Conservation (phyloP, 192 early-diverging fungal genomes). For the Rhizoclosmatium sp. region DNA sequence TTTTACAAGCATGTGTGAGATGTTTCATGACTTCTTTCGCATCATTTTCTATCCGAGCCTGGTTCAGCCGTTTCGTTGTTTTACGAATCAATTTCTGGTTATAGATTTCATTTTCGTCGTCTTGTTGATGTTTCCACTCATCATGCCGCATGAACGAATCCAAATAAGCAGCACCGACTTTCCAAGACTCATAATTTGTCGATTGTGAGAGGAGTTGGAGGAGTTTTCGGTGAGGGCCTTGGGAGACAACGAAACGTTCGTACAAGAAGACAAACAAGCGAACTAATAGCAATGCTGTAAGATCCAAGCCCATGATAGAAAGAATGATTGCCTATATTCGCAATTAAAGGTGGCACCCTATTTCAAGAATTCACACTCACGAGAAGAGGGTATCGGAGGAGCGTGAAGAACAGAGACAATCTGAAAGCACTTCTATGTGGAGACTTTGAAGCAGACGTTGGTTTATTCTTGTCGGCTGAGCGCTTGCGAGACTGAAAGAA, state of each 20-base stretch:
- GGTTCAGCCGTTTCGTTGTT: constrained; percentile 33
- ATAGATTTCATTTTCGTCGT: constrained; percentile 56
- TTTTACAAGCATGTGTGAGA: constrained; percentile 65
- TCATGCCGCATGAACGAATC: constrained; percentile 73
- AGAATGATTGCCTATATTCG: constrained; percentile 53
- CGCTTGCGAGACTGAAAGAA: neutral
- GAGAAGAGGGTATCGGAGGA: constrained; percentile 25
- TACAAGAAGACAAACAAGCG: constrained; percentile 70
- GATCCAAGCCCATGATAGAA: constrained; percentile 66
- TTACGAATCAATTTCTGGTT: constrained; percentile 72
- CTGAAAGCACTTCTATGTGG: neutral
- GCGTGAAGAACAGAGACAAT: constrained; percentile 12
- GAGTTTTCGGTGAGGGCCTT: constrained; percentile 60
- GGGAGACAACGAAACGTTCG: constrained; percentile 70
- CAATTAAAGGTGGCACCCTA: neutral
- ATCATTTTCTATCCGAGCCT: constrained; percentile 16
- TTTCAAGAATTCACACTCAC: constrained; percentile 2
- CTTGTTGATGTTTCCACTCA: constrained; percentile 66
- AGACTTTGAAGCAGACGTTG: constrained; percentile 11
- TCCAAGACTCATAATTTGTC: constrained; percentile 70
- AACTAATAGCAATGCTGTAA: constrained; percentile 63
- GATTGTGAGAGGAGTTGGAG: constrained; percentile 59
- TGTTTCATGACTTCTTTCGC: constrained; percentile 24
- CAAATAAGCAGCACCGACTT: constrained; percentile 60
- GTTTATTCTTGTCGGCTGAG: neutral